A percentile compares a stretch with the other conserved stretches of the same genome.
phyloP scores from a whole-genome alignment of 208 protist genomes.

The Vickermania spadyakhi region DNA sequence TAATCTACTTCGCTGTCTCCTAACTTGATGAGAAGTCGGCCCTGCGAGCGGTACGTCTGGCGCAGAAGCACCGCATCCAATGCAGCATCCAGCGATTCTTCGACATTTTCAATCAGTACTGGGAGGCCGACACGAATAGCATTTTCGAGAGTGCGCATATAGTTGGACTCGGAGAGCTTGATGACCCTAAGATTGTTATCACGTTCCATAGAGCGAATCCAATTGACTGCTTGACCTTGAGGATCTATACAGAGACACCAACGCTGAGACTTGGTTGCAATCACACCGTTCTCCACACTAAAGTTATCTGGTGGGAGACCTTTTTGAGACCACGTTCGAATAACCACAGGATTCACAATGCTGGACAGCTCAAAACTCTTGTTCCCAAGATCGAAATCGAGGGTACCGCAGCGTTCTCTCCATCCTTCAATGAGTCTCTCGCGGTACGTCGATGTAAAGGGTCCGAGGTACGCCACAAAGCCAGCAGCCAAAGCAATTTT shows the following conservation, averaged over 20 bases:
- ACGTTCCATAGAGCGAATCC: conserved; percentile 92
- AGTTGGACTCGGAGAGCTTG: conserved; percentile 88
- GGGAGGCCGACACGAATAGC: conserved; percentile 93
- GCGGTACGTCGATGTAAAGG: conserved; percentile 85
- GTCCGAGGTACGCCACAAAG: conserved; percentile 89
- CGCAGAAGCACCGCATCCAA: conserved; percentile 94
- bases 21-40: conserved; percentile 86
- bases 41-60: conserved; percentile 90
- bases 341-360: conserved; percentile 87
- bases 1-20: conserved; percentile 94
- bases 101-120: conserved; percentile 94
- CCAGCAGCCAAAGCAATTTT: conserved; percentile 82
- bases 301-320: conserved; percentile 93
- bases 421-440: conserved; percentile 62
- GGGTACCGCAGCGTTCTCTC: conserved; percentile 47
- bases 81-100: conserved; percentile 94
- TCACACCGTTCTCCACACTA: conserved; percentile 89
- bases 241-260: conserved; percentile 94
- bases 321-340: conserved; percentile 91
- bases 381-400: conserved; percentile 57
- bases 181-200: conserved; percentile 88
- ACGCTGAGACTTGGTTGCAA: conserved; percentile 80
- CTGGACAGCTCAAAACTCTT: conserved; percentile 70
- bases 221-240: conserved; percentile 93
- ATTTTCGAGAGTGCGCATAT: conserved; percentile 91